Base-by-base conservation (phyloP, 2,329 filamentous ascomycete species). In the Calonectria pteridis region DNA sequence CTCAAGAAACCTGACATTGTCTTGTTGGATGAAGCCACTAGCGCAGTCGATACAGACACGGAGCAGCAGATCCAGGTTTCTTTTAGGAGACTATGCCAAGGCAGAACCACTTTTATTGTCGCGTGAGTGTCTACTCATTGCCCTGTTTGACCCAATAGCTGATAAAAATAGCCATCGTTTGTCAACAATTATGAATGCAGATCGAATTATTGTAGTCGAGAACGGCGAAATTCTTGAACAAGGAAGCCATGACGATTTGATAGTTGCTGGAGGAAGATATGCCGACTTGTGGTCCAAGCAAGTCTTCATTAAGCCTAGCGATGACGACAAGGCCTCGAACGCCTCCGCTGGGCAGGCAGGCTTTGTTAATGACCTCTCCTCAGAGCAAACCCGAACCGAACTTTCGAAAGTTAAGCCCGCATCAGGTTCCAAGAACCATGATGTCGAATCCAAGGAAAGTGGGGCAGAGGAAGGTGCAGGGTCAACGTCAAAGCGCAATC, bases 21-120 rank as follows among this genome's bases (percentile, higher is more conserved):
- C 13, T 88, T 96, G 49, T 88, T 96, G 0, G 94, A 96, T 76
- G 94, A 96, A 83, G 93, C 94, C 1, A 95, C 95, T 5, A 95
- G 93, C 46, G 92, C 94, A 9, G 92, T 96, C 72, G 92, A 95
- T 74, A 93, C 92, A 0, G 90, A 92, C 40, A 93, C 91, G 1
- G 92, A 94, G 82, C 90, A 91, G 69, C 90, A 91, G 76, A 93
- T 93, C 58, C 92, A 93, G 77, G 86, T 89, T 37, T 92, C 92
- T 0, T 88, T 94, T 67, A 85, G 85, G 71, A 86, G 86, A 64
- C 85, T 93, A 10, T 92, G 91, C 74, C 85, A 89, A 72, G 90
- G 89, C 2, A 90, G 92, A 29, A 94, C 92, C 2, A 93, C 91
- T 0, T 92, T 93, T 75, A 90, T 93, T 31, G 91, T 94, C 35